Conservation (phyloP, 108 stramenopile genomes). For the Epithemia pelagica region DNA sequence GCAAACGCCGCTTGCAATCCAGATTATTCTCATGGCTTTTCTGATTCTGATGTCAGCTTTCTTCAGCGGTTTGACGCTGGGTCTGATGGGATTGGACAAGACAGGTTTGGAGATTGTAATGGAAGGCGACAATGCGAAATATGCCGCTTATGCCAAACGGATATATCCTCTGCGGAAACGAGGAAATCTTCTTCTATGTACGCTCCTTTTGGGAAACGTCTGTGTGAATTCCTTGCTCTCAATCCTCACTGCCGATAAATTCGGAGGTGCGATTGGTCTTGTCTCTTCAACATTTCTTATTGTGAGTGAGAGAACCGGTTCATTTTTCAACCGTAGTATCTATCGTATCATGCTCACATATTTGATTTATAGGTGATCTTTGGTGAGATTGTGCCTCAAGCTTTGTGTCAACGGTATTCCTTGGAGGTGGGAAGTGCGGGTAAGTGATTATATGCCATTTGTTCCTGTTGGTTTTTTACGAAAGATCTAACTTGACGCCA, state of each 20-base stretch:
- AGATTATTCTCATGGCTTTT: conserved; percentile 51
- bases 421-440: conserved; percentile 79
- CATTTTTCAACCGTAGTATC: too few species aligned
- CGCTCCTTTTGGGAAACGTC: conserved; percentile 95
- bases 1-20: conserved; percentile 38
- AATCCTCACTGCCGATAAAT: conserved; percentile 86
- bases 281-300: conserved; percentile 75
- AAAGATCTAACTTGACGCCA: too few species aligned
- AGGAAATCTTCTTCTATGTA: conserved; percentile 96
- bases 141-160: conserved; percentile 50
- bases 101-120: conserved; percentile 96
- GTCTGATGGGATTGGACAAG: conserved; percentile 92
- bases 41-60: conserved; percentile 70
- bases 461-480: too few species aligned
- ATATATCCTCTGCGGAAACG: conserved; percentile 86
- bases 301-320: too few species aligned
- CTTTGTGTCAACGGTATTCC: conserved; percentile 87
- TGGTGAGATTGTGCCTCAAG: conserved; percentile 98
- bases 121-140: conserved; percentile 60
- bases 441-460: too few species aligned
- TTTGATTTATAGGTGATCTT: conserved; percentile 45
- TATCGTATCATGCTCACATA: too few species aligned
- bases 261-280: conserved; percentile 85
- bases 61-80: conserved; percentile 91
- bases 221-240: conserved; percentile 92